phyloP scores from a whole-genome alignment of 2,329 filamentous ascomycete species.

The Nemania serpens region DNA sequence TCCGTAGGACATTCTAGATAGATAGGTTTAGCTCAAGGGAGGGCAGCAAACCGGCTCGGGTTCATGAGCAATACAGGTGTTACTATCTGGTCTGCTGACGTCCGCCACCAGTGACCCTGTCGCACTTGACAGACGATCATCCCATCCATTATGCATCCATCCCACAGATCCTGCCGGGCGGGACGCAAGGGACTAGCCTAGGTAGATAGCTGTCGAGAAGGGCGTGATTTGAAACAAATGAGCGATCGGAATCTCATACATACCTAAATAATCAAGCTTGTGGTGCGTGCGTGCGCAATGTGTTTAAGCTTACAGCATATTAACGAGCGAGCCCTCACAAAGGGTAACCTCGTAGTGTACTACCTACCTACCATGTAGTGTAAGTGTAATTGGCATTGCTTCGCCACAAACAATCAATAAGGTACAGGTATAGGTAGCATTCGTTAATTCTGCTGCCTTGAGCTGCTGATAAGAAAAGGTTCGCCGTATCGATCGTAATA shows the following conservation, averaged over 20 bases:
- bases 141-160: constrained; percentile 12
- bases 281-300: too few species aligned
- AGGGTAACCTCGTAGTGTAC: too few species aligned
- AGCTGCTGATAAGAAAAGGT: not conserved
- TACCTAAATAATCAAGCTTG: too few species aligned
- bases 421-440: not conserved
- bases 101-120: constrained; percentile 5
- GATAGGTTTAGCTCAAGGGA: not conserved
- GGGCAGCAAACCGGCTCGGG: not conserved
- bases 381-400: constrained; percentile 5
- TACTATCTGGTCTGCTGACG: constrained; percentile 1
- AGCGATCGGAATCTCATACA: too few species aligned
- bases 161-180: constrained; percentile 21
- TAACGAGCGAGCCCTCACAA: too few species aligned
- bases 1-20: too few species aligned
- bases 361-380: too few species aligned
- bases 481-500: not conserved
- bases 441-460: constrained; percentile 13
- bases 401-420: constrained; percentile 18
- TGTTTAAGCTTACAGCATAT: too few species aligned
- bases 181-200: constrained; percentile 13
- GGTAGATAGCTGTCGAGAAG: not conserved
- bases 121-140: not conserved
- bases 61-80: not conserved
- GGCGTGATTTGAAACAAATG: too few species aligned